phyloP scores from a whole-genome alignment of 129 eudicot species.

The Tagetes patula region DNA sequence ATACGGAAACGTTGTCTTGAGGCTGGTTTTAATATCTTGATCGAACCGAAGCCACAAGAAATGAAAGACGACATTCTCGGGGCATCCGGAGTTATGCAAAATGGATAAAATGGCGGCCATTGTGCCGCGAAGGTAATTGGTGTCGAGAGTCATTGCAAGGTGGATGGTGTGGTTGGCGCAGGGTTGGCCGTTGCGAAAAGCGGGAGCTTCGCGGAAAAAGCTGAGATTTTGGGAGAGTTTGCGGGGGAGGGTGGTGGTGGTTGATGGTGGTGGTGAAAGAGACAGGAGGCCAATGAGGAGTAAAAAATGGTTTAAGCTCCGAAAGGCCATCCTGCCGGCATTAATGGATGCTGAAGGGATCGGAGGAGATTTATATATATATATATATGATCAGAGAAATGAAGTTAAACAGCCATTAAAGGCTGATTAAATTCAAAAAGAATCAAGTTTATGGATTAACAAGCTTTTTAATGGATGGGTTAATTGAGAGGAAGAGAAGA shows the following conservation, averaged over 20 bases:
- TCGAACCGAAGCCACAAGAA: conserved; percentile 43
- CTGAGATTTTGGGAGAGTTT: conserved; percentile 35
- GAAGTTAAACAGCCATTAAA: conserved; percentile 47
- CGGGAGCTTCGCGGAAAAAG: conserved; percentile 56
- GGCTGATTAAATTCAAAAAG: conserved; percentile 37
- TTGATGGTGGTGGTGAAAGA: conserved; percentile 29
- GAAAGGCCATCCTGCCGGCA: conserved; percentile 70
- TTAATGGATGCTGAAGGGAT: conserved; percentile 17
- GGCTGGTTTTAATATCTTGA: conserved; percentile 31
- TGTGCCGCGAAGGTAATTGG: conserved; percentile 49
- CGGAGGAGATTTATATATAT: too few relatives aligned
- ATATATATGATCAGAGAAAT: background rate
- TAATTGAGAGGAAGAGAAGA: conserved; percentile 50
- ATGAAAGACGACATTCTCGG: conserved; percentile 48
- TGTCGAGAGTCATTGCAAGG: conserved; percentile 52
- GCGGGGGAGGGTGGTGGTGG: conserved; percentile 37
- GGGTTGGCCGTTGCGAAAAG: conserved; percentile 45
- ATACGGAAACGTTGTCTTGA: conserved; percentile 41
- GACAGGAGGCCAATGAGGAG: conserved; percentile 77
- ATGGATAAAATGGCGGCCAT: conserved; percentile 53
- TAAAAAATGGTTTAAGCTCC: conserved; percentile 39
- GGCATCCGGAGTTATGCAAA: conserved; percentile 50
- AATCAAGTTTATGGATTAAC: conserved; percentile 16
- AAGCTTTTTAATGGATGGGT: conserved; percentile 28
- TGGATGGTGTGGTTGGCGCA: conserved; percentile 47